Evolutionary conservation across 2,329 filamentous ascomycete species (phyloP).

Genomic region (Monosporascus ibericus): DNA sequence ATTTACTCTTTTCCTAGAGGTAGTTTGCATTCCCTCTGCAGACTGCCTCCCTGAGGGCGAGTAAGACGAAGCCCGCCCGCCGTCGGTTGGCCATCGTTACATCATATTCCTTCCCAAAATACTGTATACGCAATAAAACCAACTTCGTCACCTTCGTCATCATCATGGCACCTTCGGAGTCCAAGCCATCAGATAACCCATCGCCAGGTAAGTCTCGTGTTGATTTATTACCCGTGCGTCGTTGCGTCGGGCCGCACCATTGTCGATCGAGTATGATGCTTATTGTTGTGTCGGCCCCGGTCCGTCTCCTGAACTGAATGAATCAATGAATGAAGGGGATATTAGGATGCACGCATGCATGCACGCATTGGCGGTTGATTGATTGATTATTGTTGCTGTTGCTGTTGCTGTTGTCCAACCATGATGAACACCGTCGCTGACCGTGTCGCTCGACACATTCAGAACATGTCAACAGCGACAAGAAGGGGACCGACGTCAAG

Average conservation of each 20-base stretch:
- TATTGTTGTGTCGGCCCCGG: not conserved
- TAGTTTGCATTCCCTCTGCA: conserved; percentile 27
- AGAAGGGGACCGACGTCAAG: conserved; percentile 43
- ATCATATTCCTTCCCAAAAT: conserved; percentile 26
- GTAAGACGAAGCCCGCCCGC: not conserved
- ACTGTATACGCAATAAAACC: conserved; percentile 19
- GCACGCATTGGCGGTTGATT: too few relatives aligned
- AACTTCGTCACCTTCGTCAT: conserved; percentile 30
- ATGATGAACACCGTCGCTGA: conserved; percentile 17
- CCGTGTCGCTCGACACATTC: conserved; percentile 10
- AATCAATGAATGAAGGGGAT: not conserved
- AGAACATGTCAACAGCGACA: conserved; percentile 37
- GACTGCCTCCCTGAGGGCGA: conserved; percentile 20
- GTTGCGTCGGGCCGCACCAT: not conserved
- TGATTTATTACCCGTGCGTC: not conserved
- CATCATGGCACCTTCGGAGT: conserved; percentile 28
- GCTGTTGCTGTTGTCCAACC: not conserved
- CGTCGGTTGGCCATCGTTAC: conserved; percentile 26
- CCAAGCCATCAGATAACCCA: conserved; percentile 27
- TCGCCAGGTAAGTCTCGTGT: conserved; percentile 24
- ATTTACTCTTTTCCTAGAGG: conserved; percentile 17
- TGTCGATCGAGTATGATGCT: not conserved
- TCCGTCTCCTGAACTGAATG: not conserved
- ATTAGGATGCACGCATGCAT: not conserved
- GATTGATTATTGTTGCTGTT: not conserved